phyloP scores from a whole-genome alignment of 805 yeast species.

The Candida montana region DNA sequence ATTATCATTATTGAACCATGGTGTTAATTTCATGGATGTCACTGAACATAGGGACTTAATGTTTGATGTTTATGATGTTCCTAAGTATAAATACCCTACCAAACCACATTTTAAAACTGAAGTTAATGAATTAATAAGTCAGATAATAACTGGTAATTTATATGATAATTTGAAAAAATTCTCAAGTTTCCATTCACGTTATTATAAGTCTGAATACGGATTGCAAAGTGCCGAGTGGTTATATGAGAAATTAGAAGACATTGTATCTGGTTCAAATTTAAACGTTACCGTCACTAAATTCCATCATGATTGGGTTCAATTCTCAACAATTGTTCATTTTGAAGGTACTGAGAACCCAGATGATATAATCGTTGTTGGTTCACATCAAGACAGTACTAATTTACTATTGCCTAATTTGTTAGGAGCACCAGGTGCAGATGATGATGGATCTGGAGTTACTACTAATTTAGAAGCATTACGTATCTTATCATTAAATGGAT shows the following conservation, averaged over 20 bases:
- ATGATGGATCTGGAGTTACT: constrained; percentile 85
- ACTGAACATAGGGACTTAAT: constrained; percentile 37
- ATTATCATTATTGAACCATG: constrained; percentile 38
- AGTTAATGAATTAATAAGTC: constrained; percentile 36
- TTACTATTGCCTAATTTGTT: constrained; percentile 60
- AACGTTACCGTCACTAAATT: constrained; percentile 43
- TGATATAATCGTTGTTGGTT: constrained; percentile 66
- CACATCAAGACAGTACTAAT: constrained; percentile 85
- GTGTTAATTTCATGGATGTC: constrained; percentile 58
- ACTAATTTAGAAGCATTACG: constrained; percentile 74
- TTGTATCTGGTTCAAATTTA: constrained; percentile 25
- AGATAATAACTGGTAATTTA: constrained; percentile 44
- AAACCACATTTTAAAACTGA: constrained; percentile 30
- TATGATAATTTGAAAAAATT: constrained; percentile 52
- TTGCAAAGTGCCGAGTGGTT: constrained; percentile 69
- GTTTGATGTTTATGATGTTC: constrained; percentile 19
- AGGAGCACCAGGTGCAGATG: constrained; percentile 93
- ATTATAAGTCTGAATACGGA: constrained; percentile 71
- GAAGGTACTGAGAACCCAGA: constrained; percentile 41
- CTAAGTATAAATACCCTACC: constrained; percentile 46
- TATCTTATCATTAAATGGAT: constrained; percentile 40
- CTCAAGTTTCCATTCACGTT: constrained; percentile 69
- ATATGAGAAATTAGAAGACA: constrained; percentile 36
- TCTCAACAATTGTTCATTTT: constrained; percentile 63
- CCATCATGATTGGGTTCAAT: constrained; percentile 76